Base-by-base conservation (phyloP, 2,329 filamentous ascomycete species). In the Sporothrix euskadiensis region DNA sequence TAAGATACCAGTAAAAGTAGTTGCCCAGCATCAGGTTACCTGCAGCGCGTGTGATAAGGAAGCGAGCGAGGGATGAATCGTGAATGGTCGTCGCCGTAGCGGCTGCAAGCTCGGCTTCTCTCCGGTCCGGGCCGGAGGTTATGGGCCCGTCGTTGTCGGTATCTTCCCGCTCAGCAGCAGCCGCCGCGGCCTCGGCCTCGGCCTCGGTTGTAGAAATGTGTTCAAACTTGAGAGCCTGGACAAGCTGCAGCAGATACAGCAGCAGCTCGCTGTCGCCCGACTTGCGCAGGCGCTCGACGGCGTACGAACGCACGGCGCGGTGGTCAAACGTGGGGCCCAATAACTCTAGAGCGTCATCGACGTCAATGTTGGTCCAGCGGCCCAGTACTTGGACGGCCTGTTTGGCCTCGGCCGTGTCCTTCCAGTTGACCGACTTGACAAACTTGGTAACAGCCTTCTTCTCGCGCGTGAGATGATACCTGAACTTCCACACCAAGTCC, bases 1-100 rank as follows among this genome's bases (percentile, higher is more conserved):
- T 98, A 2, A 99, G 86, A 81, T 98, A 99, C 96, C 96, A 99
- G 81, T 98, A 93, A 71, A 99, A 89, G 82, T 97, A 97, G 80
- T 97, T 99, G 41, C 95, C 96, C 1, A 99, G 87, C 74, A 92
- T 91, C 78, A 98, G 93, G 79, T 97, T 98, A 75, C 91, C 90
- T 16, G 93, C 92, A 3, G 96, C 97, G 49, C 96, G 89, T 0
- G 92, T 89, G 73, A 99, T 96, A 3, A 99, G 85, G 79, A 99
- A 99, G 32, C 89, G 89, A 2, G 94, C 95, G 6, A 99, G 85
- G 0, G 94, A 97, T 0, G 94, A 97, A 78, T 96, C 92, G 65
- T 89, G 87, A 0, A 87, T 85, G 57, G 86, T 85, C 76, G 93
- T 89, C 73, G 88, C 84, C 71, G 90, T 88, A 5, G 39, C 47